Percentiles rank a stretch among this genome's conserved stretches.
phyloP scores from a whole-genome alignment of 495 filamentous ascomycete genomes.

The Pseudotulostoma volvatum region DNA sequence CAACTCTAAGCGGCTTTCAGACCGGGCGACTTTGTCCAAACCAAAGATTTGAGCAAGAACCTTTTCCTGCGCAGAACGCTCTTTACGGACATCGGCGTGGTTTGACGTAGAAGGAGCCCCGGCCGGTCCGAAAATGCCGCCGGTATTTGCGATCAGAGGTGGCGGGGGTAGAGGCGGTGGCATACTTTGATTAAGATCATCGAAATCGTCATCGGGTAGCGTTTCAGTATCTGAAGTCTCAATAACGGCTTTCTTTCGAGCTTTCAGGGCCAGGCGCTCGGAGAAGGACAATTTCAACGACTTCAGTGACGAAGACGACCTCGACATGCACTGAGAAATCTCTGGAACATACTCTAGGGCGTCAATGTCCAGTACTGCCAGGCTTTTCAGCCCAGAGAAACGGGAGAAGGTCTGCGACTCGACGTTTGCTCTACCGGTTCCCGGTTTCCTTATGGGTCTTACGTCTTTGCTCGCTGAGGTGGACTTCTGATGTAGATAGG shows the following conservation, averaged over 20 bases:
- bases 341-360: conserved; percentile 36
- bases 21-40: conserved; percentile 16
- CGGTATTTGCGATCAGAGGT: conserved; percentile 1
- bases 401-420: conserved; percentile 33
- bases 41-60: conserved; percentile 39
- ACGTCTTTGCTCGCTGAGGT: neutral
- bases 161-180: neutral
- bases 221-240: conserved; percentile 33
- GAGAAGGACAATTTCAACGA: conserved; percentile 43
- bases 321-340: conserved; percentile 34
- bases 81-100: conserved; percentile 23
- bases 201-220: conserved; percentile 30
- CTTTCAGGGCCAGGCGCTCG: conserved; percentile 27
- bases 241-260: conserved; percentile 30
- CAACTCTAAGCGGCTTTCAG: conserved; percentile 10
- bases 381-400: conserved; percentile 36
- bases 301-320: conserved; percentile 32
- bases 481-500: neutral
- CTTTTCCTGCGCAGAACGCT: conserved; percentile 35
- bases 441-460: conserved; percentile 4
- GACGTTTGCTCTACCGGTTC: conserved; percentile 10
- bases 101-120: conserved; percentile 4
- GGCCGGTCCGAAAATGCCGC: neutral
- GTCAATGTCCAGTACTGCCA: conserved; percentile 41
- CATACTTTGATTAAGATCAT: neutral